Evolutionary conservation across 345 rosid genomes (phyloP).

Genomic region (Citropsis articulata): DNA sequence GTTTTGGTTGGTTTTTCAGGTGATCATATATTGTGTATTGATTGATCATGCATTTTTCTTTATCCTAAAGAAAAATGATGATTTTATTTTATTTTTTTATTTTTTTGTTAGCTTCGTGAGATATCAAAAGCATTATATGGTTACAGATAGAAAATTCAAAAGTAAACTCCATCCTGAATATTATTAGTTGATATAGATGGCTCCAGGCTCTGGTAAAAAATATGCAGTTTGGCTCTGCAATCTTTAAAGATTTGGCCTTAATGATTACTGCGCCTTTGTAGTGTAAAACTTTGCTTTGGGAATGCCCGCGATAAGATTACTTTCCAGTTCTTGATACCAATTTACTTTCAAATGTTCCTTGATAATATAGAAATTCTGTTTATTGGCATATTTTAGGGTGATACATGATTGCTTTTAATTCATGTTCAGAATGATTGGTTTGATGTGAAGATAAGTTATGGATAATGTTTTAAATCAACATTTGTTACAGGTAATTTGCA

Average conservation of each 20-base stretch:
- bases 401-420: not conserved
- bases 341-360: not conserved
- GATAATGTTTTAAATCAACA: not conserved
- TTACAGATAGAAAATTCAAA: not conserved
- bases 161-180: not conserved
- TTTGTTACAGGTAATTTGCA: constrained; percentile 77
- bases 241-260: not conserved
- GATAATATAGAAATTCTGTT: not conserved
- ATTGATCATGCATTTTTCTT: not conserved
- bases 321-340: too few species aligned
- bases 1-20: not conserved
- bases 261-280: not conserved
- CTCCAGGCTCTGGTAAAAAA: not conserved
- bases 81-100: too few species aligned
- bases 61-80: too few species aligned
- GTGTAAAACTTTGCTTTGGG: too few species aligned
- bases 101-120: not conserved
- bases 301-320: too few species aligned
- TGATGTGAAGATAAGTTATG: not conserved
- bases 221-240: not conserved
- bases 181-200: not conserved
- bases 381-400: not conserved
- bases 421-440: not conserved
- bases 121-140: not conserved
- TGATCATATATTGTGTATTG: not conserved